These are phyloP conservation scores for Exophiala sp. DNA, from an alignment of 2,329 filamentous ascomycete genomes.

Conservation along the genomic window DNA sequence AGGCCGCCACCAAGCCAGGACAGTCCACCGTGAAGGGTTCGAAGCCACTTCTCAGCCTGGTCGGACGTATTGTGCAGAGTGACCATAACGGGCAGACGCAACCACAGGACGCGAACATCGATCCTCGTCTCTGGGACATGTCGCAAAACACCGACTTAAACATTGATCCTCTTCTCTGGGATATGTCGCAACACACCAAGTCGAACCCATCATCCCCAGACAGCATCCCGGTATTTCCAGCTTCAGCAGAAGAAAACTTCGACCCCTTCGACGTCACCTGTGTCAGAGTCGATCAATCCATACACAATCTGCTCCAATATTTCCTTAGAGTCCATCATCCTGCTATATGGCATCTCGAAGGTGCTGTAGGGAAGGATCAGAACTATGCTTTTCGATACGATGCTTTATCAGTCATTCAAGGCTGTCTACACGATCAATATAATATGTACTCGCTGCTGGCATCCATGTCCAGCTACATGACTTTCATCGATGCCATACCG, in stretches of 20 bases:
- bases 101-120: no score
- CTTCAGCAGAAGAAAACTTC: conserved; percentile 12
- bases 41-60: no score
- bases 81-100: no score
- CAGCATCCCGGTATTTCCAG: conserved; percentile 12
- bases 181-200: not conserved
- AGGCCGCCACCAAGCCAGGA: no score
- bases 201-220: not conserved
- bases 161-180: conserved; percentile 4
- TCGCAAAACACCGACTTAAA: not conserved
- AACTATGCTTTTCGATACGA: conserved; percentile 16
- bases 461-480: conserved; percentile 19
- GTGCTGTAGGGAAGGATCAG: conserved; percentile 5
- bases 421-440: conserved; percentile 16
- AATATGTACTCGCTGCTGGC: conserved; percentile 23
- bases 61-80: no score
- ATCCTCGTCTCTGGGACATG: conserved; percentile 6
- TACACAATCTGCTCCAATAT: conserved; percentile 19
- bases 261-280: conserved; percentile 17
- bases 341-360: conserved; percentile 20
- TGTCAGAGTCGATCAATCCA: conserved; percentile 10
- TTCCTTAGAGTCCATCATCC: conserved; percentile 18
- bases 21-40: no score
- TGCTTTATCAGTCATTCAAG: conserved; percentile 13
- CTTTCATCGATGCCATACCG: conserved; percentile 8